These are phyloP conservation scores for Mycena belliarum DNA, from an alignment of 768 basidiomycete species.

Conservation along the genomic window DNA sequence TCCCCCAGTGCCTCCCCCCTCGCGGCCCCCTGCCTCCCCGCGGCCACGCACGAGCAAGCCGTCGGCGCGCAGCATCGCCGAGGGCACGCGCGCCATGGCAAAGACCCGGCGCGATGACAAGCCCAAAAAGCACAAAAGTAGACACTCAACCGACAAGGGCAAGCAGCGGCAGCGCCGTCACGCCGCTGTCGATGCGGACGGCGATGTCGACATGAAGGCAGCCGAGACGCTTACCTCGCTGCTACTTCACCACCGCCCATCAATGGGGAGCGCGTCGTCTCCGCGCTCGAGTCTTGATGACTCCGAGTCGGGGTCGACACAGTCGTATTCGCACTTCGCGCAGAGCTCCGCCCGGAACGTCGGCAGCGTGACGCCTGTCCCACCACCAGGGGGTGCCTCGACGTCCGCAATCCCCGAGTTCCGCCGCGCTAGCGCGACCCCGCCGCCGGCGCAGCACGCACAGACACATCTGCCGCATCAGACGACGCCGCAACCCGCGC, in stretches of 20 bases:
- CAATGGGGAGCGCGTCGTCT: slow-evolving; percentile 57
- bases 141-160: slow-evolving; percentile 45
- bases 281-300: slow-evolving; percentile 74
- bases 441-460: slow-evolving; percentile 17
- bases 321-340: slow-evolving; percentile 63
- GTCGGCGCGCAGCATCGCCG: slow-evolving; percentile 46
- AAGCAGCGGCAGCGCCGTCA: slow-evolving; percentile 43
- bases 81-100: slow-evolving; percentile 47
- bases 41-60: slow-evolving; percentile 43
- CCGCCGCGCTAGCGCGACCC: slow-evolving; percentile 34
- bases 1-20: slow-evolving; percentile 62
- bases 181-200: slow-evolving; percentile 44
- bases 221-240: slow-evolving; percentile 79
- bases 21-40: slow-evolving; percentile 47
- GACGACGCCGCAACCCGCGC: slow-evolving; percentile 50
- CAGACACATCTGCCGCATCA: no score
- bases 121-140: slow-evolving; percentile 43
- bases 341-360: slow-evolving; percentile 66
- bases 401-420: slow-evolving; percentile 31
- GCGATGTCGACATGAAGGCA: slow-evolving; percentile 78
- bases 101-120: slow-evolving; percentile 38
- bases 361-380: slow-evolving; percentile 21
- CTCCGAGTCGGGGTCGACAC: slow-evolving; percentile 63
- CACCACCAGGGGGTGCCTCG: slow-evolving; percentile 37
- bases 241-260: slow-evolving; percentile 63